Conservation (phyloP, 306 rosid species). For the Medicago truncatula region DNA sequence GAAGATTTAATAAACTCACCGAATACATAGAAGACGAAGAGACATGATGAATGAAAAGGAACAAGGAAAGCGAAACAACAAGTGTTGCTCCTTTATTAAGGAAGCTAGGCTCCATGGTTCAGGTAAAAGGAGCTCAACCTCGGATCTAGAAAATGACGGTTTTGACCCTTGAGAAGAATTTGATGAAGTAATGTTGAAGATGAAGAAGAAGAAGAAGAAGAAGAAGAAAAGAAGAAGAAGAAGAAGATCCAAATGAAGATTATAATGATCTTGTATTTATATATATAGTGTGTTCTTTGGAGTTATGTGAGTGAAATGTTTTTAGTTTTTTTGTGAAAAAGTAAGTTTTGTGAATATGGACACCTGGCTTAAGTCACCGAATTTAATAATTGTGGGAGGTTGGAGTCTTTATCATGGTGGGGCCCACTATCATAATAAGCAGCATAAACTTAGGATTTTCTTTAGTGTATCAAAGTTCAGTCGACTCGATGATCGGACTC, state of each 20-base stretch:
- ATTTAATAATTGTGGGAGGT: conserved; percentile 16
- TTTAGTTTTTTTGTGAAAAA: background rate
- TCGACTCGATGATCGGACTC: no score
- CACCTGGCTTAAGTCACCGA: conserved; percentile 22
- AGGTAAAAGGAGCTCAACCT: background rate
- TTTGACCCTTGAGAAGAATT: background rate
- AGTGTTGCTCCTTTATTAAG: conserved; percentile 46
- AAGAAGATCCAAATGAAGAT: background rate
- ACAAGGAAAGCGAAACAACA: conserved; percentile 49
- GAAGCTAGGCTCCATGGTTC: conserved; percentile 36
- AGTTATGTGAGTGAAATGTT: background rate
- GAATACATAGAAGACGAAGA: conserved; percentile 59
- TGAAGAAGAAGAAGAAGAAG: background rate
- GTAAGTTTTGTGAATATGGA: conserved; percentile 6
- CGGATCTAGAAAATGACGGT: conserved; percentile 4
- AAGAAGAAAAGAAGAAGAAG: background rate
- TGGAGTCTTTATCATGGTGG: background rate
- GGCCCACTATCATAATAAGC: background rate
- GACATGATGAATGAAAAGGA: conserved; percentile 59
- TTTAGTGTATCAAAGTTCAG: no score
- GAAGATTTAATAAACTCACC: conserved; percentile 47
- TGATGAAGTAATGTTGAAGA: background rate
- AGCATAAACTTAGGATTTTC: background rate
- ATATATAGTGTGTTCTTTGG: conserved; percentile 16
- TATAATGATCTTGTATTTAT: background rate